Evolutionary conservation across 2,329 filamentous ascomycete genomes (phyloP).

Genomic region (Sarocladium brachiariae): DNA sequence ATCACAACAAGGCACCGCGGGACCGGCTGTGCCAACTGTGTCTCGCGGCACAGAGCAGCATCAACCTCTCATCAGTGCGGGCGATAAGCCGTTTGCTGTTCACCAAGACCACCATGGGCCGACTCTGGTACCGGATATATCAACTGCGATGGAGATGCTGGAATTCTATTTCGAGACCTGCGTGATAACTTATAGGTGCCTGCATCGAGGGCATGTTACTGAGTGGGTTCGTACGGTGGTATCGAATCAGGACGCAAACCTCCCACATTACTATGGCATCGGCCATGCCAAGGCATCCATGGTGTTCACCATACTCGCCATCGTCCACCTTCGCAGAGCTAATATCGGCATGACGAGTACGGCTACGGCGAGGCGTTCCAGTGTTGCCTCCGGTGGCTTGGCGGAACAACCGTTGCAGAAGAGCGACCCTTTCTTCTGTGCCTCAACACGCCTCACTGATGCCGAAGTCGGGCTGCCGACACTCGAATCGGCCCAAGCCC

Average conservation of each 20-base stretch:
- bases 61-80: constrained; percentile 21
- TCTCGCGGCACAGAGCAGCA: constrained; percentile 13
- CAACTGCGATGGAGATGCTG: constrained; percentile 17
- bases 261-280: constrained; percentile 30
- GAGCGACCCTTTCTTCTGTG: constrained; percentile 21
- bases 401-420: not conserved
- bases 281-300: constrained; percentile 39
- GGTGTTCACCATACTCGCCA: constrained; percentile 40
- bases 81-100: constrained; percentile 22
- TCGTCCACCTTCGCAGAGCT: constrained; percentile 38
- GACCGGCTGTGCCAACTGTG: constrained; percentile 13
- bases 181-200: constrained; percentile 50
- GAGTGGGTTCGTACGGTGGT: constrained; percentile 37
- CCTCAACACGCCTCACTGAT: constrained; percentile 16
- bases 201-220: constrained; percentile 45
- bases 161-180: constrained; percentile 51
- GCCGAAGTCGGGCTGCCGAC: constrained; percentile 19
- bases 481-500: constrained; percentile 30
- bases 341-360: not conserved
- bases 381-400: too few relatives aligned
- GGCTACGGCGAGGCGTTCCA: too few relatives aligned
- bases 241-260: constrained; percentile 26
- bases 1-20: constrained; percentile 18
- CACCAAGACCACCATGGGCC: constrained; percentile 8
- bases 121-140: constrained; percentile 15